These are phyloP conservation scores for Candida xyloterini DNA, from an alignment of 805 yeast genomes.

Conservation along the genomic window DNA sequence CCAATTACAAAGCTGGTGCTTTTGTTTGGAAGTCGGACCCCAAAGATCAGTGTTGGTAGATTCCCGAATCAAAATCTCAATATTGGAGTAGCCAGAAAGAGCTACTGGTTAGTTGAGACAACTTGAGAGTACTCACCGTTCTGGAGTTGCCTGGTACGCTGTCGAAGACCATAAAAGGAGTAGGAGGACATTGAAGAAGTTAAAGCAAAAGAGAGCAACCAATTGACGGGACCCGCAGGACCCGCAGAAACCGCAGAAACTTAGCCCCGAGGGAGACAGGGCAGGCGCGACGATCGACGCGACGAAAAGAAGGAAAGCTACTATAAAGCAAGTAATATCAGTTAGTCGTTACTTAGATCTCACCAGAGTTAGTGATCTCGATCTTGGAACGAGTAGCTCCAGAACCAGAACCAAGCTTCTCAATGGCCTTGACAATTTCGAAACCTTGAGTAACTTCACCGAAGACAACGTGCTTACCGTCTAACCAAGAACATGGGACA, in stretches of 20 bases:
- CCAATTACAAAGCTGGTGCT: constrained; percentile 31
- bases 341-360: constrained; percentile 35
- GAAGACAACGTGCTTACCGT: constrained; percentile 74
- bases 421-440: constrained; percentile 79
- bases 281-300: constrained; percentile 5
- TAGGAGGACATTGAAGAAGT: constrained; percentile 6
- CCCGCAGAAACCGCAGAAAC: neutral
- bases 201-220: neutral
- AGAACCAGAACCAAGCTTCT: constrained; percentile 54
- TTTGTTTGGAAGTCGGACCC: constrained; percentile 49
- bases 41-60: constrained; percentile 51
- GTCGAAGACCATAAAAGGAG: constrained; percentile 29
- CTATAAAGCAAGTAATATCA: constrained; percentile 1
- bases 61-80: constrained; percentile 36
- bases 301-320: no score
- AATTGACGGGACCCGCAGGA: neutral
- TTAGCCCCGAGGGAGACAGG: neutral
- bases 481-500: constrained; percentile 73
- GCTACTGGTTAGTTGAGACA: constrained; percentile 14
- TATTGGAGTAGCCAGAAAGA: constrained; percentile 29
- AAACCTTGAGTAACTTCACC: constrained; percentile 72
- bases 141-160: constrained; percentile 35
- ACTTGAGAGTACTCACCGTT: constrained; percentile 23
- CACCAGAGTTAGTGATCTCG: constrained; percentile 58
- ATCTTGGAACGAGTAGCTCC: constrained; percentile 52